A percentile compares a stretch with the other conserved stretches of the same genome.
These are phyloP conservation scores for Lepidium didymum DNA, from an alignment of 345 rosid species.

Conservation along the genomic window DNA sequence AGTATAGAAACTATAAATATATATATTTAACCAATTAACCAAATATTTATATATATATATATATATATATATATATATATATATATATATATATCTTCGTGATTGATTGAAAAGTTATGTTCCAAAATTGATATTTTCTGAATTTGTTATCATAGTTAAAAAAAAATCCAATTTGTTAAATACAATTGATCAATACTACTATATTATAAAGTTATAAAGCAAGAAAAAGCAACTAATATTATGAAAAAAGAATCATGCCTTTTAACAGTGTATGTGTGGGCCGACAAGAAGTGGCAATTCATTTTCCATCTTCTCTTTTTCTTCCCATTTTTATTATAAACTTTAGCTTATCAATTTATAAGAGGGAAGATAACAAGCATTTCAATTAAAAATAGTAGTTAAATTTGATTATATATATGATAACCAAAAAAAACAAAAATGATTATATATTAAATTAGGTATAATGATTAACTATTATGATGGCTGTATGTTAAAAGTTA, in stretches of 20 bases:
- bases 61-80: no score
- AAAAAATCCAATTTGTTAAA: not conserved
- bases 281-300: slow-evolving; percentile 17
- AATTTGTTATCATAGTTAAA: not conserved
- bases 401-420: no score
- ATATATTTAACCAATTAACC: no score
- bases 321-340: not conserved
- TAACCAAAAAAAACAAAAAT: no score
- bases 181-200: not conserved
- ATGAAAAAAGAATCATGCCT: slow-evolving; percentile 19
- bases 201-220: not conserved
- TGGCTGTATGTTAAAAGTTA: not conserved
- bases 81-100: no score
- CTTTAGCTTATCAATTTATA: not conserved
- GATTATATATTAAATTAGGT: not conserved
- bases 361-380: not conserved
- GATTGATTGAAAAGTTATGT: no score
- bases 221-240: not conserved
- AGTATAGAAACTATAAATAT: no score
- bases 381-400: not conserved
- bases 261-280: slow-evolving; percentile 12
- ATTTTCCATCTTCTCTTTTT: not conserved
- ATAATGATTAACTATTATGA: not conserved
- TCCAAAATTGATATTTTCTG: no score
- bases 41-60: no score